Percentiles rank a stretch among this genome's conserved stretches.
Conservation (phyloP, 345 rosid genomes). For the Linum usitatissimum region DNA sequence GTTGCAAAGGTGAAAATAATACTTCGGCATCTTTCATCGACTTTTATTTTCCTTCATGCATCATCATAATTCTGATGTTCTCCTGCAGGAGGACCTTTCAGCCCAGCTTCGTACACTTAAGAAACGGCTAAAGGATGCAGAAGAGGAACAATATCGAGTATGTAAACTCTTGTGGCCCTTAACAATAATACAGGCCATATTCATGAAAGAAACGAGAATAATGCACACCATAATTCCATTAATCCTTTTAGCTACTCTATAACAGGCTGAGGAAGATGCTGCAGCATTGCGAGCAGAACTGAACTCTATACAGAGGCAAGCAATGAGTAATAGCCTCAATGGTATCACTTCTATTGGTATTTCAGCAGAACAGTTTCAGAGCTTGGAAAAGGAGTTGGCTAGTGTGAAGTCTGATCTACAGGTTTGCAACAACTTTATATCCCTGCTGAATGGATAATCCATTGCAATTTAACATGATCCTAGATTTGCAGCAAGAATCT, state of each 20-base stretch:
- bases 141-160: slow-evolving; percentile 88
- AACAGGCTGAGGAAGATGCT: slow-evolving; percentile 97
- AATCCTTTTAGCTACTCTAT: slow-evolving; percentile 13
- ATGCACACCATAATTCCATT: background rate
- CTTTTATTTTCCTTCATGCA: slow-evolving; percentile 10
- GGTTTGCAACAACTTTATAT: slow-evolving; percentile 29
- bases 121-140: slow-evolving; percentile 80
- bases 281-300: slow-evolving; percentile 93
- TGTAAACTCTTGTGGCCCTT: slow-evolving; percentile 18
- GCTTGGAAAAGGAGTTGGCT: slow-evolving; percentile 65
- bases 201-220: too few relatives aligned
- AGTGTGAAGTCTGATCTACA: slow-evolving; percentile 51
- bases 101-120: slow-evolving; percentile 83
- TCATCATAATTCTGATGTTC: slow-evolving; percentile 16
- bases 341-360: slow-evolving; percentile 37
- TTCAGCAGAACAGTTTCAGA: slow-evolving; percentile 46
- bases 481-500: slow-evolving; percentile 48
- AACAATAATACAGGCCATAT: background rate
- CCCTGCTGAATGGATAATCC: slow-evolving; percentile 4
- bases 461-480: slow-evolving; percentile 21
- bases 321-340: slow-evolving; percentile 35
- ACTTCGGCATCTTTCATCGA: background rate
- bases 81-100: slow-evolving; percentile 81
- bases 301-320: slow-evolving; percentile 69
- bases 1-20: slow-evolving; percentile 53